These are phyloP conservation scores for Platanthera zijinensis DNA, from an alignment of 106 monocot species.

Conservation along the genomic window DNA sequence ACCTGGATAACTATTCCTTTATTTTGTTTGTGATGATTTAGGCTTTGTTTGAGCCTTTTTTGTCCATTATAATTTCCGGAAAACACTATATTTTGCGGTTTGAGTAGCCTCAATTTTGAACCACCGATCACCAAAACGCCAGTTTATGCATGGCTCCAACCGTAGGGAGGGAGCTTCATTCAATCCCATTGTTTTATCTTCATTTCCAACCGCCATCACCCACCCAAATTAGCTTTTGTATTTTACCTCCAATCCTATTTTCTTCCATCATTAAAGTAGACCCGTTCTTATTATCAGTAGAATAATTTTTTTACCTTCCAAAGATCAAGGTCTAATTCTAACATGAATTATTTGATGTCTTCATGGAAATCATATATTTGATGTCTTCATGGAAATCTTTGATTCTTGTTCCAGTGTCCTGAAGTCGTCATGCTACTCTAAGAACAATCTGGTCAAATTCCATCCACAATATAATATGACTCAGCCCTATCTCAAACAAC, in stretches of 20 bases:
- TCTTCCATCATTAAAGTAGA: background rate
- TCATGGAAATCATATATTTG: background rate
- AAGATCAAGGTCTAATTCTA: background rate
- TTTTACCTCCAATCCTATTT: background rate
- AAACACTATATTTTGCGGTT: no score
- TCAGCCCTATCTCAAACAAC: no score
- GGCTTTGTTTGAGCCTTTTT: background rate
- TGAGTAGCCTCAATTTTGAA: no score
- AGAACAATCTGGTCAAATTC: no score
- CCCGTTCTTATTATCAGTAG: background rate
- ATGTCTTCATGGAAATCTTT: background rate
- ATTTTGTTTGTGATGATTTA: background rate
- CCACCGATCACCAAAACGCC: no score
- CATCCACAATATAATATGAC: no score
- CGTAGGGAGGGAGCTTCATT: no score
- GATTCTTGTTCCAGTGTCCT: background rate
- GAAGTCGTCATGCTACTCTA: background rate
- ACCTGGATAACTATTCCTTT: background rate
- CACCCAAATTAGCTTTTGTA: no score
- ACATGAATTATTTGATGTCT: background rate
- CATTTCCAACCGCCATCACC: no score
- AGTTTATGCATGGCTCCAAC: no score
- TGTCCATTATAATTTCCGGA: no score
- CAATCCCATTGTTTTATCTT: no score
- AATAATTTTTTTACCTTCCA: conserved; percentile 3